Evolutionary conservation across 306 rosid species (phyloP).

Genomic region (Canavalia ensiformis): DNA sequence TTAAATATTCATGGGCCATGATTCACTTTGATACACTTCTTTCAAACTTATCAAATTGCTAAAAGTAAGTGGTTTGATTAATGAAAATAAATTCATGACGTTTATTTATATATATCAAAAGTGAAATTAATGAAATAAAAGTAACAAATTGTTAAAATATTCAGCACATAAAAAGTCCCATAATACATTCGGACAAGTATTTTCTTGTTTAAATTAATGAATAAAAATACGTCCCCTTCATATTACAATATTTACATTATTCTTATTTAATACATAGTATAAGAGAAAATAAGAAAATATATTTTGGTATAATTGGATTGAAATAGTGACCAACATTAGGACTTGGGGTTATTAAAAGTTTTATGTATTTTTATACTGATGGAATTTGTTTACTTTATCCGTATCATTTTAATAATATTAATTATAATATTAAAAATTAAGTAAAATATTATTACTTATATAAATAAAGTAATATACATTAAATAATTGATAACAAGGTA

Average conservation of each 20-base stretch:
- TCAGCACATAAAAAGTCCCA: neutral
- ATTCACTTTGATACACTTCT: no score
- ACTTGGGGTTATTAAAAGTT: neutral
- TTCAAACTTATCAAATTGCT: no score
- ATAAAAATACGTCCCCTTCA: neutral
- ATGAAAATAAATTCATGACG: neutral
- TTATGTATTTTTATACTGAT: neutral
- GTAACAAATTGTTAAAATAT: neutral
- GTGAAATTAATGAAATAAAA: neutral
- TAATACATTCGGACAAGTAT: neutral
- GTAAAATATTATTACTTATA: neutral
- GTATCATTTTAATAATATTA: neutral
- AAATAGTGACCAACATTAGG: neutral
- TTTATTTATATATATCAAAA: neutral
- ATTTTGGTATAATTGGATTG: no score
- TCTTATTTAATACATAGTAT: no score
- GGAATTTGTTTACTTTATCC: no score
- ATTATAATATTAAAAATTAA: neutral
- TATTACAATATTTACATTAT: neutral
- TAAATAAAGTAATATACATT: no score
- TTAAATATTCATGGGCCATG: no score
- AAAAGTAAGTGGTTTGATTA: no score
- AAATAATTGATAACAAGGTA: no score
- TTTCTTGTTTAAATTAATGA: neutral
- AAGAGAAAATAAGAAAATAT: no score